Conservation (phyloP, 2,329 filamentous ascomycete species). For the Cryphonectria japonica region DNA sequence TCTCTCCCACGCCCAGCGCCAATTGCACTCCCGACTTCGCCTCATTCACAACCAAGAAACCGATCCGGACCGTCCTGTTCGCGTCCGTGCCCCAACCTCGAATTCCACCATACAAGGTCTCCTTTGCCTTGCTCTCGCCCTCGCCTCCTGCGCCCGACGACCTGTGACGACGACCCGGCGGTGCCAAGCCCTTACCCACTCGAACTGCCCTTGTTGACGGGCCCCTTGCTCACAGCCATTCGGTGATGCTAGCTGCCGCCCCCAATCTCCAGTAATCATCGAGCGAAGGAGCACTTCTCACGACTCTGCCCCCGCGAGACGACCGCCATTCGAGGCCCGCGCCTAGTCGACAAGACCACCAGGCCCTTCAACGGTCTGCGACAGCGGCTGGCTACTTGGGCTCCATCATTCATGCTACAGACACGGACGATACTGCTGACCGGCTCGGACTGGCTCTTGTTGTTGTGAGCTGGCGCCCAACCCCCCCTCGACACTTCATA, state of each 20-base stretch:
- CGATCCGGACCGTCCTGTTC: slow-evolving; percentile 10
- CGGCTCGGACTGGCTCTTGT: slow-evolving; percentile 22
- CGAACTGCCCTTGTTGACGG: slow-evolving; percentile 23
- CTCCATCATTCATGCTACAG: slow-evolving; percentile 23
- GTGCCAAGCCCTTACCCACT: slow-evolving; percentile 25
- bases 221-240: slow-evolving; percentile 20
- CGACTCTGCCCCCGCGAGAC: slow-evolving; percentile 18
- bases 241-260: slow-evolving; percentile 29
- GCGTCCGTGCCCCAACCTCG: slow-evolving; percentile 3
- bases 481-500: slow-evolving; percentile 9
- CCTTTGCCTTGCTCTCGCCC: background rate
- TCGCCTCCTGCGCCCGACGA: background rate
- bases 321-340: slow-evolving; percentile 16
- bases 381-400: slow-evolving; percentile 23
- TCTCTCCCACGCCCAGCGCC: slow-evolving; percentile 5
- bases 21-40: slow-evolving; percentile 26
- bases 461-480: slow-evolving; percentile 25
- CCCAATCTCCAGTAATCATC: slow-evolving; percentile 21
- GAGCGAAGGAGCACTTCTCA: slow-evolving; percentile 20
- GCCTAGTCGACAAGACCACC: slow-evolving; percentile 18
- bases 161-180: slow-evolving; percentile 21
- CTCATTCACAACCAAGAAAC: slow-evolving; percentile 18
- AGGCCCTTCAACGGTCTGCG: slow-evolving; percentile 22
- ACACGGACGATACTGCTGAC: slow-evolving; percentile 23
- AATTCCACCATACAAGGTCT: background rate